Conservation (phyloP, 2,329 filamentous ascomycete genomes). For the Aspergillus amoenus region DNA sequence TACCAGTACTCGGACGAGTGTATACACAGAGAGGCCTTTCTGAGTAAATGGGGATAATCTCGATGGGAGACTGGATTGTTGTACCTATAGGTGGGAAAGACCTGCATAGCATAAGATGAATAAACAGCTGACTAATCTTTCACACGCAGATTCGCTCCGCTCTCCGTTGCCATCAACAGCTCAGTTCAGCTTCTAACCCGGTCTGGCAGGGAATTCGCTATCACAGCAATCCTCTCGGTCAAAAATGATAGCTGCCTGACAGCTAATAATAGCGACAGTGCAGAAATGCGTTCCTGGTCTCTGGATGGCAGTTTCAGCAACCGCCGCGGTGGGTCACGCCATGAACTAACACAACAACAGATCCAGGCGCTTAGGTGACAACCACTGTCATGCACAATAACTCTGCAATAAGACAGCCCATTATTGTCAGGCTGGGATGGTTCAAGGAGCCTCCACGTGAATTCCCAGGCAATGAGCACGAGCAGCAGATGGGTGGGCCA, state of each 20-base stretch:
- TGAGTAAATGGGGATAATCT: too few species aligned
- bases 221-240: background rate
- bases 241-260: background rate
- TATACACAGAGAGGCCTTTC: too few species aligned
- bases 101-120: too few species aligned
- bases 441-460: background rate
- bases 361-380: constrained; percentile 1
- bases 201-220: background rate
- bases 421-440: background rate
- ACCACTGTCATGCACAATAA: background rate
- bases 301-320: background rate
- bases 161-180: too few species aligned
- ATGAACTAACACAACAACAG: background rate
- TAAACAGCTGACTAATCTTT: too few species aligned
- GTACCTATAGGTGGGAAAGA: too few species aligned
- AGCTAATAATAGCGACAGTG: background rate
- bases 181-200: too few species aligned
- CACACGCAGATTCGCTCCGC: too few species aligned
- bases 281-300: background rate
- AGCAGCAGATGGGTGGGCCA: background rate
- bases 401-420: background rate
- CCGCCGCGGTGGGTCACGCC: background rate
- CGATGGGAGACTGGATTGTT: too few species aligned
- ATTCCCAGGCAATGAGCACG: background rate
- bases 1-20: too few species aligned